Evolutionary conservation across 768 basidiomycete genomes (phyloP).

Genomic region (Filobasidium floriforme): DNA sequence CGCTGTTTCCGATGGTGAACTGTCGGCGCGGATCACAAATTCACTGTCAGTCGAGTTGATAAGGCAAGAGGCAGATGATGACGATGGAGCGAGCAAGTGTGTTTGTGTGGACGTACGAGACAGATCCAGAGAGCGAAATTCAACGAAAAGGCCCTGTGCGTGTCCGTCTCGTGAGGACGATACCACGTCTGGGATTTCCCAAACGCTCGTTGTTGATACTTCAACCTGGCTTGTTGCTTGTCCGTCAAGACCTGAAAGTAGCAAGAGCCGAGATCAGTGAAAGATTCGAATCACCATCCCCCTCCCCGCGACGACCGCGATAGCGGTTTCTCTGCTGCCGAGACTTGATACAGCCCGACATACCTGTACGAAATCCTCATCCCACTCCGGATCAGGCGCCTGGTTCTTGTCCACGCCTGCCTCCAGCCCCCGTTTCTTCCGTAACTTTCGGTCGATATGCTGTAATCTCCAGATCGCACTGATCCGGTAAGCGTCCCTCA

Average conservation of each 20-base stretch:
- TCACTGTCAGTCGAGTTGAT: neutral
- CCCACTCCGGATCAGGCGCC: constrained; percentile 60
- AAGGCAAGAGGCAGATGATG: neutral
- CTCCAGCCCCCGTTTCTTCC: constrained; percentile 60
- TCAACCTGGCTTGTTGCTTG: constrained; percentile 39
- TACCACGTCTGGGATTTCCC: constrained; percentile 61
- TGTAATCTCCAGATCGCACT: constrained; percentile 68
- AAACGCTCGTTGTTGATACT: constrained; percentile 43
- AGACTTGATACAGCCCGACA: constrained; percentile 1
- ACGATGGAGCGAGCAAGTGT: neutral
- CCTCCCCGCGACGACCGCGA: no score
- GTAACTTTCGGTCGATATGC: constrained; percentile 54
- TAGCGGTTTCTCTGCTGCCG: no score
- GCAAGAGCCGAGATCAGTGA: neutral
- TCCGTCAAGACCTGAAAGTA: constrained; percentile 35
- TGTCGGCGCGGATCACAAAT: neutral
- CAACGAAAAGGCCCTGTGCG: constrained; percentile 50
- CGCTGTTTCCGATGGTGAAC: constrained; percentile 65
- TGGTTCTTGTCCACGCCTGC: constrained; percentile 63
- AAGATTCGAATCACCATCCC: neutral
- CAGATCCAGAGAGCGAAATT: constrained; percentile 62
- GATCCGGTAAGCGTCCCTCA: constrained; percentile 69
- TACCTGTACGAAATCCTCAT: constrained; percentile 41
- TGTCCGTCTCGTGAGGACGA: constrained; percentile 72
- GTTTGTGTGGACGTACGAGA: constrained; percentile 37